Percentiles rank a stretch among this genome's conserved stretches.
These are phyloP conservation scores for Xerocomellus intermedius DNA, from an alignment of 768 basidiomycete species.

Conservation along the genomic window DNA sequence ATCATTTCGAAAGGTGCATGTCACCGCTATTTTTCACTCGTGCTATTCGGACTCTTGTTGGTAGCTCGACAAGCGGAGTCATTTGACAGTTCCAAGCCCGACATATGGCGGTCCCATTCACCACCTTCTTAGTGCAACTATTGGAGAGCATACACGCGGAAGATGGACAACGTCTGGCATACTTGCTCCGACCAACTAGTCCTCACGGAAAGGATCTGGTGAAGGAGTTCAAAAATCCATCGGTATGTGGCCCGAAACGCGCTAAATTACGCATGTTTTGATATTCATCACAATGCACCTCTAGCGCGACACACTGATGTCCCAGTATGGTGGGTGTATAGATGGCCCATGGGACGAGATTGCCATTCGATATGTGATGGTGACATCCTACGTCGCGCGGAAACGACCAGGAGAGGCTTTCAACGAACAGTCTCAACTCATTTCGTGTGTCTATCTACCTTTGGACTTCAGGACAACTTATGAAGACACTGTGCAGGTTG, in stretches of 20 bases:
- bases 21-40: too few species aligned
- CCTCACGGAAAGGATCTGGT: slow-evolving; percentile 75
- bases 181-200: slow-evolving; percentile 71
- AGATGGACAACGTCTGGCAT: slow-evolving; percentile 69
- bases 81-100: not conserved
- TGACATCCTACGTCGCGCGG: slow-evolving; percentile 67
- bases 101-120: slow-evolving; percentile 47
- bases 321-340: slow-evolving; percentile 55
- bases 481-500: slow-evolving; percentile 39
- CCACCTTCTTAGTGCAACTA: slow-evolving; percentile 58
- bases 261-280: not conserved
- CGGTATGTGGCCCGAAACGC: slow-evolving; percentile 33
- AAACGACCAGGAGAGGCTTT: slow-evolving; percentile 71
- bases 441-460: slow-evolving; percentile 56
- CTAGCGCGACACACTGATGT: slow-evolving; percentile 20
- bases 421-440: slow-evolving; percentile 72
- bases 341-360: slow-evolving; percentile 84
- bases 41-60: not conserved
- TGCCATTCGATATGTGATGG: slow-evolving; percentile 77
- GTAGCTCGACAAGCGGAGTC: not conserved
- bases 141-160: slow-evolving; percentile 59
- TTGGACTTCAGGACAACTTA: not conserved
- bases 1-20: not conserved
- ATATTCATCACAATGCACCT: slow-evolving; percentile 37
- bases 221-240: slow-evolving; percentile 64